These are phyloP conservation scores for Chrysoporthe cubensis DNA, from an alignment of 2,329 filamentous ascomycete genomes.

Conservation along the genomic window DNA sequence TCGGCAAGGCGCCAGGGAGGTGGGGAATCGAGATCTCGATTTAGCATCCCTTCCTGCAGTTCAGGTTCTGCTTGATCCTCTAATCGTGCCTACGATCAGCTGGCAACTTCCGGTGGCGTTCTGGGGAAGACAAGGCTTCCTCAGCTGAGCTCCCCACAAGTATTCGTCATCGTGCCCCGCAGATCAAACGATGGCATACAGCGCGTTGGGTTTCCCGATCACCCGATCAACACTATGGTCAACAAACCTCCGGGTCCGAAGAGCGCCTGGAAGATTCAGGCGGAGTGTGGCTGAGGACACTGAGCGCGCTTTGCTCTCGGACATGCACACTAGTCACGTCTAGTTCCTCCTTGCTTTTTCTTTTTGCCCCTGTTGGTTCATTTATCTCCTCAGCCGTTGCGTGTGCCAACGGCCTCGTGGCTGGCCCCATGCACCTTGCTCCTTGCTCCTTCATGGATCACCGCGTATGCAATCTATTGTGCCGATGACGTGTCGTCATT, in stretches of 20 bases:
- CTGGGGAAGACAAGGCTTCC: constrained; percentile 8
- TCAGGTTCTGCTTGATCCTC: not conserved
- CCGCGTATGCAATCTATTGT: not conserved
- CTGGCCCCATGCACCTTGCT: not conserved
- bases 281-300: not conserved
- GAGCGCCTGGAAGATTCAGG: not conserved
- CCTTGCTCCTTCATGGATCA: not conserved
- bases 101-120: not conserved
- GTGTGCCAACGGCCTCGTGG: not conserved
- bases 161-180: constrained; percentile 12
- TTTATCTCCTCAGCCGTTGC: not conserved
- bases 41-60: not conserved
- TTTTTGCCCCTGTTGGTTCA: not conserved
- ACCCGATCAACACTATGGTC: not conserved
- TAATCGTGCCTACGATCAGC: not conserved
- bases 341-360: not conserved
- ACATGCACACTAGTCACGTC: not conserved
- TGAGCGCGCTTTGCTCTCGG: not conserved
- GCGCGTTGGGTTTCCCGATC: not conserved
- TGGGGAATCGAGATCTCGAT: not conserved
- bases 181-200: not conserved
- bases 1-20: not conserved
- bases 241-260: not conserved
- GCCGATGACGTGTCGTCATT: constrained; percentile 12
- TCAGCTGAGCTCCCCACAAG: constrained; percentile 10